A percentile compares a stretch with the other conserved stretches of the same genome.
Conservation (phyloP, 495 filamentous ascomycete genomes). For the Schizothecium vesticola region DNA sequence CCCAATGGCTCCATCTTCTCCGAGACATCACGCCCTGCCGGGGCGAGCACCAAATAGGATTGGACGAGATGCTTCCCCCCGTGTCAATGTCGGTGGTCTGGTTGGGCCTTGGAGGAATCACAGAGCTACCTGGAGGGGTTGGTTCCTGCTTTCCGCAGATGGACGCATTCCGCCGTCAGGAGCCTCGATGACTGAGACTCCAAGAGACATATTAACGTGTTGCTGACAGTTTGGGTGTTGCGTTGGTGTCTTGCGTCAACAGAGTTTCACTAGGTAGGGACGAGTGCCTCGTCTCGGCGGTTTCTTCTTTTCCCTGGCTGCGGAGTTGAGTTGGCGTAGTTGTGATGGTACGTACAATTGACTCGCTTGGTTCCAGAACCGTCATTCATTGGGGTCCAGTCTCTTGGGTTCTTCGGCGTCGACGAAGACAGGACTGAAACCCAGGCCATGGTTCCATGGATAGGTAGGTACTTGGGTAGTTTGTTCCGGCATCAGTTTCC, state of each 20-base stretch:
- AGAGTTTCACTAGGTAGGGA: not conserved
- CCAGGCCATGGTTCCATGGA: not conserved
- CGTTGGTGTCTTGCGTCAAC: not conserved
- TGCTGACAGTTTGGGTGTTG: not conserved
- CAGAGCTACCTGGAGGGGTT: not conserved
- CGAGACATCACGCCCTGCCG: not conserved
- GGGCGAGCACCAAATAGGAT: not conserved
- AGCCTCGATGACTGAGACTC: not conserved
- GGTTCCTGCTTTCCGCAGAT: not conserved
- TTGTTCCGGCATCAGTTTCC: not conserved
- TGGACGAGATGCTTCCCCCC: not conserved
- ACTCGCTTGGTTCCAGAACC: not conserved
- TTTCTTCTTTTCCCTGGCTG: not conserved
- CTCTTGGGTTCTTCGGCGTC: not conserved
- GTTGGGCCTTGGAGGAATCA: not conserved
- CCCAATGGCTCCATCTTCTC: not conserved
- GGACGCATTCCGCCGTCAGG: not conserved
- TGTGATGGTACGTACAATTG: not conserved
- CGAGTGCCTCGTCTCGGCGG: not conserved
- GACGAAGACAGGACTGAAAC: not conserved
- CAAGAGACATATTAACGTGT: not conserved
- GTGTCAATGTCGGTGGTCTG: not conserved
- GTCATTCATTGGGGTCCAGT: no score
- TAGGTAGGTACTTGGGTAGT: not conserved
- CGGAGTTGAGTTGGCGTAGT: not conserved